Percentiles rank a stretch among this genome's conserved stretches.
These are phyloP conservation scores for Rhodotorula graminis DNA, from an alignment of 768 basidiomycete genomes.

Conservation along the genomic window DNA sequence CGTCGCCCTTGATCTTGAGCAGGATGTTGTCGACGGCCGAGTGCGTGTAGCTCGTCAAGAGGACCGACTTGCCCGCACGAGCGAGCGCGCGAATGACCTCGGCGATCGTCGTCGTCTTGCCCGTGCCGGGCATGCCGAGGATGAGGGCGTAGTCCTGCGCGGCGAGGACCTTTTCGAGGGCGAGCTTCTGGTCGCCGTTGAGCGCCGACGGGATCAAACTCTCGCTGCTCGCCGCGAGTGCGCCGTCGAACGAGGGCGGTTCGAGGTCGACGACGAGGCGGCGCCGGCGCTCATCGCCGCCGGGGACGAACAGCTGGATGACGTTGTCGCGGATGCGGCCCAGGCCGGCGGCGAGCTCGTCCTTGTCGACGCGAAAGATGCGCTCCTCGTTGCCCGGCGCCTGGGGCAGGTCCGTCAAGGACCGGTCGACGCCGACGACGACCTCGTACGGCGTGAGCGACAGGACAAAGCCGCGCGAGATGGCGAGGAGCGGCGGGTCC, in stretches of 20 bases:
- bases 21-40: constrained; percentile 98
- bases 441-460: constrained; percentile 63
- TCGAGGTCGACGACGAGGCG: constrained; percentile 76
- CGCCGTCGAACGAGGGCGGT: constrained; percentile 59
- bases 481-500: constrained; percentile 68
- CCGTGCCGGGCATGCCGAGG: constrained; percentile 97
- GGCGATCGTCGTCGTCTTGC: constrained; percentile 92
- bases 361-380: constrained; percentile 84
- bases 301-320: constrained; percentile 75
- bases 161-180: constrained; percentile 66
- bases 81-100: constrained; percentile 78
- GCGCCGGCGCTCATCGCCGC: constrained; percentile 62
- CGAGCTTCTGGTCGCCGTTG: constrained; percentile 67
- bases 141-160: constrained; percentile 88
- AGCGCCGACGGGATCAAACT: constrained; percentile 51
- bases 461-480: constrained; percentile 76
- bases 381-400: constrained; percentile 43
- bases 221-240: background rate
- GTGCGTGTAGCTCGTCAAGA: constrained; percentile 91
- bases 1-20: constrained; percentile 63
- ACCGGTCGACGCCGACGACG: constrained; percentile 74
- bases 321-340: constrained; percentile 84
- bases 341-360: constrained; percentile 83
- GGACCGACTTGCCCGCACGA: constrained; percentile 72
- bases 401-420: constrained; percentile 39